Evolutionary conservation across 2,329 filamentous ascomycete species (phyloP), one percentile per base, ranked within the genome.

Genomic region (Stagonosporopsis vannaccii): DNA sequence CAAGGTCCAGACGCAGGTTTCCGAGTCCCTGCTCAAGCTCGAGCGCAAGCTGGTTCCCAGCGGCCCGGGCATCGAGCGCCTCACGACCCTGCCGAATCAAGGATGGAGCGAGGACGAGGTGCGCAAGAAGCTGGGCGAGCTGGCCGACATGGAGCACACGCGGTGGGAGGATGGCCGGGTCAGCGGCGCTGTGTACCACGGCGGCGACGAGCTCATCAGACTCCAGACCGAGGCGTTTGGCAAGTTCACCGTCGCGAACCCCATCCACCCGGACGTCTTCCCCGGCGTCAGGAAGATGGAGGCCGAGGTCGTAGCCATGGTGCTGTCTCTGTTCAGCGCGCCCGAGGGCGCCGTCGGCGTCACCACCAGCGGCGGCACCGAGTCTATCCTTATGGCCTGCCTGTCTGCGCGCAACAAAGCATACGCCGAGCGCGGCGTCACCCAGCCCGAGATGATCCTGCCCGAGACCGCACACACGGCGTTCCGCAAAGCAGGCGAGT

Each of bases 221-320:
- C 81, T 99, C 35, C 95, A 99, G 80, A 90, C 91, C 6, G 91
- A 97, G 74, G 94, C 95, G 0, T 98, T 94, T 82, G 90, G 90
- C 63, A 90, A 90, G 77, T 99, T 99, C 75, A 94, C 92, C 46
- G 95, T 99, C 26, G 86, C 92, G 35, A 99, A 99, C 76, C 95
- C 95, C 3, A 95, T 99, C 66, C 95, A 99, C 76, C 95, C 95
- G 6, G 95, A 99, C 78, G 94, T 99, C 39, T 99, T 99, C 79
- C 95, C 95, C 15, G 95, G 94, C 25, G 93, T 99, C 48, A 84
- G 95, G 69, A 99, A 99, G 85, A 99, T 99, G 95, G 95, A 99
- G 81, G 94, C 95, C 40, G 95, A 99, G 80, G 82, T 99, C 59
- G 95, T 99, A 48, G 90, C 93, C 63, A 99, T 99, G 94, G 92